Percentiles rank a stretch among this genome's conserved stretches.
phyloP scores from a whole-genome alignment of 257 asterid species.

The Hygrophila difformis region DNA sequence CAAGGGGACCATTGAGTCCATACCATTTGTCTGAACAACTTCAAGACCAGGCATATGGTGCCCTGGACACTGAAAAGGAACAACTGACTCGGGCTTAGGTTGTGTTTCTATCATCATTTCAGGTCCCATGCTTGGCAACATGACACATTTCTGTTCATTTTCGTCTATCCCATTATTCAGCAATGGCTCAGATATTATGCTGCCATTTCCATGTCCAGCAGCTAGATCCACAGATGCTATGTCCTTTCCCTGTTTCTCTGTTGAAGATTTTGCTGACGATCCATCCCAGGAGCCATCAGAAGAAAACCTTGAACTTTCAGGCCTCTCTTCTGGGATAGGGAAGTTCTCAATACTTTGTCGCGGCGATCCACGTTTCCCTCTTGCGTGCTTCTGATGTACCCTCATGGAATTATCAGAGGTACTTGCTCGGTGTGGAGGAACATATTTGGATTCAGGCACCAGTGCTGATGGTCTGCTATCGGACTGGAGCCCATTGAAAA shows the following conservation, averaged over 20 bases:
- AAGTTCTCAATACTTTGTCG: constrained; percentile 42
- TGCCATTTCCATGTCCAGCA: constrained; percentile 39
- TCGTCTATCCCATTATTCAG: constrained; percentile 40
- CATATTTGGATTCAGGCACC: constrained; percentile 41
- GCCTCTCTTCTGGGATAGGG: constrained; percentile 48
- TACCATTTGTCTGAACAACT: constrained; percentile 65
- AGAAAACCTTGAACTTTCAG: constrained; percentile 40
- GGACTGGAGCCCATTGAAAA: constrained; percentile 40
- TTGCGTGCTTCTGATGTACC: constrained; percentile 42
- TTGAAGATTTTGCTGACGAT: constrained; percentile 32
- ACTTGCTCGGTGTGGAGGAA: constrained; percentile 46
- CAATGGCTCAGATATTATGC: constrained; percentile 40
- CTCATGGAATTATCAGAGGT: constrained; percentile 32
- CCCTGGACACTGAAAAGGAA: constrained; percentile 45
- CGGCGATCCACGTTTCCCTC: constrained; percentile 46
- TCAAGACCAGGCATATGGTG: constrained; percentile 50
- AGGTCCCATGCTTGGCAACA: constrained; percentile 27
- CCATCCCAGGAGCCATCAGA: constrained; percentile 63
- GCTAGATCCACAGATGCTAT: constrained; percentile 18
- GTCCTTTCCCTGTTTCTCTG: constrained; percentile 41
- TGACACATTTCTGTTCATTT: constrained; percentile 53
- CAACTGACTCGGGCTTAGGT: constrained; percentile 39
- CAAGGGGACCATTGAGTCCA: constrained; percentile 59
- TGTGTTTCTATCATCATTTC: constrained; percentile 52
- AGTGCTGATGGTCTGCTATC: constrained; percentile 41